Evolutionary conservation across 805 yeast genomes (phyloP).

Genomic region (Middelhovenomyces tepae): DNA sequence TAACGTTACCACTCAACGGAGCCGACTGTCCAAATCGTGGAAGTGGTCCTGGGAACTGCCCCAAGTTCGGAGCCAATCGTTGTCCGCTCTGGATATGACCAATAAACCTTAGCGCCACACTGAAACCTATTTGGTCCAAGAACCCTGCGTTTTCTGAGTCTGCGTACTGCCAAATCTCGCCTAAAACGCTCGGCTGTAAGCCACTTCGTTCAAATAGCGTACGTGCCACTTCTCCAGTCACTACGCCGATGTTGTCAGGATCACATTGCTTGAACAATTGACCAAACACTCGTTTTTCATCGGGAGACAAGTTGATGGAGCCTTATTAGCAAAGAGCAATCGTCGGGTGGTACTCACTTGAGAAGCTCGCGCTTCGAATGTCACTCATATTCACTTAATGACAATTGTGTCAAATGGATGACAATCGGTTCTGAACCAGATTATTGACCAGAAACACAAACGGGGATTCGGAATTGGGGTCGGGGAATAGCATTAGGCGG

Average conservation of each 20-base stretch:
- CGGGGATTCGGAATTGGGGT: too few relatives aligned
- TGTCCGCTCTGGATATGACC: constrained; percentile 78
- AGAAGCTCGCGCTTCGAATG: too few relatives aligned
- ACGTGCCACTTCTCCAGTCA: constrained; percentile 83
- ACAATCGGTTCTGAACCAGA: too few relatives aligned
- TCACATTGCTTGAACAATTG: constrained; percentile 73
- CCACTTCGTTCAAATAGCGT: constrained; percentile 80
- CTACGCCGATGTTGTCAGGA: constrained; percentile 65
- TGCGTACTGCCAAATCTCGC: constrained; percentile 93
- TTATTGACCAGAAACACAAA: too few relatives aligned
- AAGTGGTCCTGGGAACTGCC: too few relatives aligned
- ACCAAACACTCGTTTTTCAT: constrained; percentile 69
- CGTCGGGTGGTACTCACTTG: too few relatives aligned
- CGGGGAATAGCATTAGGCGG: too few relatives aligned
- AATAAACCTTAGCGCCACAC: constrained; percentile 78
- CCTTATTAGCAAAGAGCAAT: too few relatives aligned
- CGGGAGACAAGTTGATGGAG: constrained; percentile 44
- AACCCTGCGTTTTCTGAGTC: constrained; percentile 84
- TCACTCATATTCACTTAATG: too few relatives aligned
- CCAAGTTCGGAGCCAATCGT: constrained; percentile 45
- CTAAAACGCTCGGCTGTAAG: constrained; percentile 63
- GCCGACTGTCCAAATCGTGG: not conserved
- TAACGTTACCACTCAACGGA: not conserved
- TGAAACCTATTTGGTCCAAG: constrained; percentile 70
- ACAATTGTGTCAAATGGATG: too few relatives aligned